Percentiles rank a stretch among this genome's conserved stretches.
phyloP scores from a whole-genome alignment of 2,329 filamentous ascomycete genomes.

The Meredithiella fracta region DNA sequence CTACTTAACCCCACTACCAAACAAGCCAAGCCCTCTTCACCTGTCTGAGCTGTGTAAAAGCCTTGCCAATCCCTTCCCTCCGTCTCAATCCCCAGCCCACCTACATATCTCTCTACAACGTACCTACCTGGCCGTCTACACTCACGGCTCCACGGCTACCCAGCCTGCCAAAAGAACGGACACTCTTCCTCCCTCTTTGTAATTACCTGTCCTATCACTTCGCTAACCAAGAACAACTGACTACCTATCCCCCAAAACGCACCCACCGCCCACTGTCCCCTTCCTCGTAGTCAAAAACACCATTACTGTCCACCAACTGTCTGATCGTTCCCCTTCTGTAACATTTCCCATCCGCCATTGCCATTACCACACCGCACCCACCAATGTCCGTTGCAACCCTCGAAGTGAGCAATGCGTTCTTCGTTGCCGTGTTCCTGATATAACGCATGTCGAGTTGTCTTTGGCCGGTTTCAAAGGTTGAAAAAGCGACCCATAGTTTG shows the following conservation, averaged over 20 bases:
- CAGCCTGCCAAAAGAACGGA: no score
- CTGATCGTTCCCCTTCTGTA: background rate
- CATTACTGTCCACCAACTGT: background rate
- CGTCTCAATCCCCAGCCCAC: no score
- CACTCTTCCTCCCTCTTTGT: no score
- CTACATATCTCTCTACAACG: no score
- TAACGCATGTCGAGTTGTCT: background rate
- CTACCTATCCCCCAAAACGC: background rate
- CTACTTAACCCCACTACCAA: background rate
- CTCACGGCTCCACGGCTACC: no score
- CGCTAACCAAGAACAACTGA: background rate
- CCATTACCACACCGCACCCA: background rate
- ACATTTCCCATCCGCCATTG: background rate
- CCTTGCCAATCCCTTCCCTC: no score
- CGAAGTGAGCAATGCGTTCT: background rate
- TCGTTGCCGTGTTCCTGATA: background rate
- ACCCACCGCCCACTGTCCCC: background rate
- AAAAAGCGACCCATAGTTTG: background rate
- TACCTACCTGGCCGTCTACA: no score
- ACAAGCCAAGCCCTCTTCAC: background rate
- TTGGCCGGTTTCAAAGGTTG: background rate
- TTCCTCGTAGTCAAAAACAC: background rate
- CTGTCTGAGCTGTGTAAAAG: background rate
- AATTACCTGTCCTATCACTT: background rate
- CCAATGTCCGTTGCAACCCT: background rate